phyloP scores from a whole-genome alignment of 2,329 filamentous ascomycete species.

The Lachnellula cervina region DNA sequence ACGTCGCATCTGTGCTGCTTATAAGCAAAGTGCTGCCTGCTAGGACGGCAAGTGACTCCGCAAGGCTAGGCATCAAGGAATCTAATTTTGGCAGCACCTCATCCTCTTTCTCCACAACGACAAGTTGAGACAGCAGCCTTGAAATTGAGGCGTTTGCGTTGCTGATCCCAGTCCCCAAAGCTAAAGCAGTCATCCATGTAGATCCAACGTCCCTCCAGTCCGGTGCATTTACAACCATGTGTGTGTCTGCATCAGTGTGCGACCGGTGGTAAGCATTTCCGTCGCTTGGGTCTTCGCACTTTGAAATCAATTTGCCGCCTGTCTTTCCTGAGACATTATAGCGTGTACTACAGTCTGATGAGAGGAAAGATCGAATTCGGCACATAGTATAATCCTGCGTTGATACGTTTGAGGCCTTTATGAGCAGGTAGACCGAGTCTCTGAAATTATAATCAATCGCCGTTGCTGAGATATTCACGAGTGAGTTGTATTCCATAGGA shows the following conservation, averaged over 20 bases:
- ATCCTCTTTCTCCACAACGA: slow-evolving; percentile 40
- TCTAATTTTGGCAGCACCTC: slow-evolving; percentile 26
- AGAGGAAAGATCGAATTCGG: slow-evolving; percentile 57
- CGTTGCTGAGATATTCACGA: slow-evolving; percentile 49
- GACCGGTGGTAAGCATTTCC: slow-evolving; percentile 49
- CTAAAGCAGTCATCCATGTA: slow-evolving; percentile 51
- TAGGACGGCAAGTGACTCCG: slow-evolving; percentile 68
- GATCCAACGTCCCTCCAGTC: slow-evolving; percentile 54
- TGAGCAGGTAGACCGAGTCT: slow-evolving; percentile 63
- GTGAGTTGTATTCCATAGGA: slow-evolving; percentile 61
- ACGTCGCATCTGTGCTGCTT: slow-evolving; percentile 54
- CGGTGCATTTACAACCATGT: slow-evolving; percentile 28
- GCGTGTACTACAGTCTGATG: slow-evolving; percentile 61
- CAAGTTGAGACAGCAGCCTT: slow-evolving; percentile 52
- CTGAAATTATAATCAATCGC: slow-evolving; percentile 16
- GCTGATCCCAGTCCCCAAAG: slow-evolving; percentile 50
- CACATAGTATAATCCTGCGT: slow-evolving; percentile 59
- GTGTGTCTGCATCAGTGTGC: slow-evolving; percentile 31
- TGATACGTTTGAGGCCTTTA: slow-evolving; percentile 37
- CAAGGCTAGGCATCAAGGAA: slow-evolving; percentile 57
- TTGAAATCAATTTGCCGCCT: slow-evolving; percentile 54
- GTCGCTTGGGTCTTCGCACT: slow-evolving; percentile 56
- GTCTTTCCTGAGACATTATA: slow-evolving; percentile 51
- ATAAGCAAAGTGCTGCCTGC: slow-evolving; percentile 62
- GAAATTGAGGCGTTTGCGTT: slow-evolving; percentile 55